Percentiles rank a stretch among this genome's conserved stretches.
Evolutionary conservation across 2,329 filamentous ascomycete genomes (phyloP).

Genomic region (Verticillium longisporum): DNA sequence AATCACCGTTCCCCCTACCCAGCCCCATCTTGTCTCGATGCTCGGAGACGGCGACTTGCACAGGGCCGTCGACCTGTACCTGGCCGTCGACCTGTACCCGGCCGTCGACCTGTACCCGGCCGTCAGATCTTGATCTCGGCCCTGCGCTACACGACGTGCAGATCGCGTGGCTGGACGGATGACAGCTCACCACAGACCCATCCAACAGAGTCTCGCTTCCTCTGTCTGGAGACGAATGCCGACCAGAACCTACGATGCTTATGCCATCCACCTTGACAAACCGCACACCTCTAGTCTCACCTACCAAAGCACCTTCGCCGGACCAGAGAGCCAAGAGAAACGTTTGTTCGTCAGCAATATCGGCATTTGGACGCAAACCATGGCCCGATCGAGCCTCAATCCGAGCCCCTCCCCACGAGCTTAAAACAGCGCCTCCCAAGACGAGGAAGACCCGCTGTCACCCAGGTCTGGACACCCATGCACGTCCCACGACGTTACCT

Average conservation of each 20-base stretch:
- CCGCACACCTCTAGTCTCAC: too few species aligned
- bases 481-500: neutral
- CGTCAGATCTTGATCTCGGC: neutral
- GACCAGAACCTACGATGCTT: too few species aligned
- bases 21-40: neutral
- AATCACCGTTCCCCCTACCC: neutral
- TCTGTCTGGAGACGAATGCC: too few species aligned
- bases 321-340: neutral
- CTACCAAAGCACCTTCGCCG: too few species aligned
- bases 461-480: neutral
- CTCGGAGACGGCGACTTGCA: too few species aligned
- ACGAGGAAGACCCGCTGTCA: neutral
- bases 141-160: neutral
- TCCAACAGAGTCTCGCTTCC: too few species aligned
- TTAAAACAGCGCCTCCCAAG: neutral
- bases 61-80: too few species aligned
- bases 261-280: too few species aligned
- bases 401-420: neutral
- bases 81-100: too few species aligned
- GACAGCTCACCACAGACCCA: neutral
- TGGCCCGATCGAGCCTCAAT: neutral
- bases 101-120: neutral
- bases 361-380: neutral
- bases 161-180: neutral
- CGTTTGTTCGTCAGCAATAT: neutral